These are phyloP conservation scores for Lactarius hengduanensis DNA, from an alignment of 768 basidiomycete species.

Conservation along the genomic window DNA sequence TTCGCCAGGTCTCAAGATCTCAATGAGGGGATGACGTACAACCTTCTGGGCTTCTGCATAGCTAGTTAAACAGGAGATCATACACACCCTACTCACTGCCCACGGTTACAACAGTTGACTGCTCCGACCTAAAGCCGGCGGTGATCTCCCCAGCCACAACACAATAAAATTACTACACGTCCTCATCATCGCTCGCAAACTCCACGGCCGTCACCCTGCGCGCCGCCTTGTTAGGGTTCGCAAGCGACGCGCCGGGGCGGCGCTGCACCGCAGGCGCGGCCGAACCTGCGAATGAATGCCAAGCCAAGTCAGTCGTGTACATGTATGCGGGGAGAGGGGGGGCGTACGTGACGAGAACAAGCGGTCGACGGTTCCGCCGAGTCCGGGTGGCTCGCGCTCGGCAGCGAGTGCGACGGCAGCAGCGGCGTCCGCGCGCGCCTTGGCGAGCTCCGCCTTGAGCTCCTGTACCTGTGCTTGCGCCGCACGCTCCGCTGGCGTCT, in stretches of 20 bases:
- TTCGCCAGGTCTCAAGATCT: neutral
- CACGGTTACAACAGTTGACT: neutral
- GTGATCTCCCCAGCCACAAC: too few species aligned
- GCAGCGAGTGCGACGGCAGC: conserved; percentile 16
- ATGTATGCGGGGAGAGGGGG: neutral
- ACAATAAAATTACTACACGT: neutral
- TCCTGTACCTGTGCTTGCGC: conserved; percentile 5
- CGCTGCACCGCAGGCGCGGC: conserved; percentile 9
- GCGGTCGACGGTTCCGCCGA: conserved; percentile 17
- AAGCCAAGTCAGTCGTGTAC: neutral
- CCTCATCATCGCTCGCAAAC: conserved; percentile 23
- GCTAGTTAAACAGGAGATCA: neutral
- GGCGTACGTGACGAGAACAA: neutral
- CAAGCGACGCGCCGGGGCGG: conserved; percentile 21
- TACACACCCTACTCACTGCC: conserved; percentile 1
- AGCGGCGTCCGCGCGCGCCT: conserved; percentile 9
- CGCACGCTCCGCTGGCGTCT: conserved; percentile 7
- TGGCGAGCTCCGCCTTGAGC: conserved; percentile 19
- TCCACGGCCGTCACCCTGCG: conserved; percentile 20
- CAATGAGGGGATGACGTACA: neutral
- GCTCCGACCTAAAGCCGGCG: too few species aligned
- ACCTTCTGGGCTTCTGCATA: neutral
- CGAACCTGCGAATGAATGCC: conserved; percentile 4
- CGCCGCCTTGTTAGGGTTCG: conserved; percentile 23
- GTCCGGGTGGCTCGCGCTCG: conserved; percentile 11